These are phyloP conservation scores for Dactylellina cionopaga DNA, from an alignment of 2,329 filamentous ascomycete genomes.

Conservation along the genomic window DNA sequence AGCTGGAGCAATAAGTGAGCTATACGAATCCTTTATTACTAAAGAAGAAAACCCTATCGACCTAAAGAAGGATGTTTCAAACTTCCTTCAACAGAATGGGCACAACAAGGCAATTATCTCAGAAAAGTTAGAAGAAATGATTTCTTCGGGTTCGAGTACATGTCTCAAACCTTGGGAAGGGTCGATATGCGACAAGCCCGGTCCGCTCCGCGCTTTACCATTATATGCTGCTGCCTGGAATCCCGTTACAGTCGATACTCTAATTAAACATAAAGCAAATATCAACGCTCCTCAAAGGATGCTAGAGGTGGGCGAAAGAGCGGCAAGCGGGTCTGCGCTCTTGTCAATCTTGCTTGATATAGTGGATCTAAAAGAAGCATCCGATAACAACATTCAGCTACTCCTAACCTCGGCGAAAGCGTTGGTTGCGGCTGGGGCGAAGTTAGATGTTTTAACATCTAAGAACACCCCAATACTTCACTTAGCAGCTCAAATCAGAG, in stretches of 20 bases:
- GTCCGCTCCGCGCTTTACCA: background rate
- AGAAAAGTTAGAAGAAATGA: background rate
- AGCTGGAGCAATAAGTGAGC: background rate
- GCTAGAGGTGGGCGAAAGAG: background rate
- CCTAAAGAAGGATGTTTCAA: background rate
- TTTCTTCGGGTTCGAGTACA: background rate
- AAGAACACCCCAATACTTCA: background rate
- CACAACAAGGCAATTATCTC: background rate
- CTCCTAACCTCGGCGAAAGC: slow-evolving; percentile 6
- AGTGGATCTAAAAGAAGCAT: background rate
- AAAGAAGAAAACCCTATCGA: background rate
- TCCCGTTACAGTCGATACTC: background rate
- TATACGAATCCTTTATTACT: background rate
- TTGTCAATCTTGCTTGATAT: slow-evolving; percentile 8
- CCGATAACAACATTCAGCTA: background rate
- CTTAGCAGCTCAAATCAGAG: slow-evolving; percentile 4
- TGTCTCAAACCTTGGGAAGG: background rate
- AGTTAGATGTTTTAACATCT: background rate
- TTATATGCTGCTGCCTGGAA: slow-evolving; percentile 10
- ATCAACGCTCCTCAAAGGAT: slow-evolving; percentile 1
- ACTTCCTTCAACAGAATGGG: background rate
- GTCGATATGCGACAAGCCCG: slow-evolving; percentile 13
- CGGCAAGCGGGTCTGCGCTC: background rate
- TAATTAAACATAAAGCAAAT: slow-evolving; percentile 7
- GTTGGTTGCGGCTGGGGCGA: background rate